Evolutionary conservation across 208 protist species (phyloP), one percentile per base, ranked within the genome.

Genomic region (Trypanosoma caninum): DNA sequence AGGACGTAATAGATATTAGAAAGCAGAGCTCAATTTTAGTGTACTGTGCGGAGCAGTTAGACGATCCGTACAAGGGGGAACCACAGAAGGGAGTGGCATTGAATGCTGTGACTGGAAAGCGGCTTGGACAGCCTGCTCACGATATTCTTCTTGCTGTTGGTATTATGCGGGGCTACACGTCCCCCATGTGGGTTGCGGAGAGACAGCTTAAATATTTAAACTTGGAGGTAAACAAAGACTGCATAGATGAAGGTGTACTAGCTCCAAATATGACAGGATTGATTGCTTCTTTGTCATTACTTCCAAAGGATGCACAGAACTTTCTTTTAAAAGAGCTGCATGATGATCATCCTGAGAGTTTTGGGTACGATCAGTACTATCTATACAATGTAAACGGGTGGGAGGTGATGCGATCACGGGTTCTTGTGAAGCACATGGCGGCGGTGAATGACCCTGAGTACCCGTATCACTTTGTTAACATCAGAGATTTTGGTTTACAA

Each of bases 391-490:
- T 90, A 13, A 94, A 92, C 72, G 78, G 85, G 2, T 95, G 89
- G 85, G 84, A 95, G 65, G 77, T 79, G n/a, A 87, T 79, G 63
- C 77, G 83, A 20, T 87, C 89, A 31, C 74, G 77, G 4, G 78
- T 80, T 57, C 64, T 95, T 28, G 85, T 95, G 57, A 88, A 87
- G 67, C 45, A 87, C 55, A 95, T 95, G 89, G 76, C 78, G 16
- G 80, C 75, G 13, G 55, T 95, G n/a, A 76, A 88, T 47, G 85
- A 95, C 52, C 48, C 30, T 18, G 23, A 61, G 50, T 93, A 86
- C 41, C 89, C 89, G 10, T 93, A 80, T 69, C 76, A 89, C 54
- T 95, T 93, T 79, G 89, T 95, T n/a, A 95, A 95, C 48, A 18
- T 92, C 37, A 57, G 70, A 44, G 82, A 93, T 64, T 59, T 95